Conservation (phyloP, 768 basidiomycete species). For the Leccinum ochraceum region DNA sequence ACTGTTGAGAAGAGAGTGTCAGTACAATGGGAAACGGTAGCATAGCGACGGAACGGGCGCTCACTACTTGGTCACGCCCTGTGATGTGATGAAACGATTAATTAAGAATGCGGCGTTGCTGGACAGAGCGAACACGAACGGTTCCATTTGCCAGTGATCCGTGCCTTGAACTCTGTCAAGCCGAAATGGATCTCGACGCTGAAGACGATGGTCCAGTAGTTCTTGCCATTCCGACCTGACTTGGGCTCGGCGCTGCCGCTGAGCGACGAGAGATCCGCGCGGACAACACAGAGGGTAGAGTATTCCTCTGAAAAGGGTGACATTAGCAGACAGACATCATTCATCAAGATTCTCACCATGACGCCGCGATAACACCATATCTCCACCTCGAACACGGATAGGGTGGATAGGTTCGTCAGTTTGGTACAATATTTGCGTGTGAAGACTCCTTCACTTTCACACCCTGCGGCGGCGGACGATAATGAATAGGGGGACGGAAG, state of each 20-base stretch:
- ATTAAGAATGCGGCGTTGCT: neutral
- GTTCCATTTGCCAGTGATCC: slow-evolving; percentile 83
- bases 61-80: slow-evolving; percentile 79
- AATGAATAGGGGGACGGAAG: slow-evolving; percentile 11
- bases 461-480: slow-evolving; percentile 39
- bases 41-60: slow-evolving; percentile 21
- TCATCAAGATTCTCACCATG: slow-evolving; percentile 31
- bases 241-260: slow-evolving; percentile 72
- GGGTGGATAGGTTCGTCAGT: slow-evolving; percentile 70
- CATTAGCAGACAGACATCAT: slow-evolving; percentile 4
- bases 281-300: slow-evolving; percentile 77
- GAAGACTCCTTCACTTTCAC: slow-evolving; percentile 82
- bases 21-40: neutral
- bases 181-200: slow-evolving; percentile 85
- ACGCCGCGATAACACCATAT: slow-evolving; percentile 80
- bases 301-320: slow-evolving; percentile 53
- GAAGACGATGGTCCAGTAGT: slow-evolving; percentile 84
- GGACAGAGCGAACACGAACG: slow-evolving; percentile 40
- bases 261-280: slow-evolving; percentile 73
- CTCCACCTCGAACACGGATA: slow-evolving; percentile 82
- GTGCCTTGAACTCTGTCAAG: slow-evolving; percentile 77
- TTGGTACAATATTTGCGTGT: slow-evolving; percentile 83
- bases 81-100: slow-evolving; percentile 8
- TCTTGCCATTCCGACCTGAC: slow-evolving; percentile 61
- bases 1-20: slow-evolving; percentile 35